A percentile compares a stretch with the other conserved stretches of the same genome.
These are phyloP conservation scores for Xylariales sp. DNA, from an alignment of 2,329 filamentous ascomycete species.

Conservation along the genomic window DNA sequence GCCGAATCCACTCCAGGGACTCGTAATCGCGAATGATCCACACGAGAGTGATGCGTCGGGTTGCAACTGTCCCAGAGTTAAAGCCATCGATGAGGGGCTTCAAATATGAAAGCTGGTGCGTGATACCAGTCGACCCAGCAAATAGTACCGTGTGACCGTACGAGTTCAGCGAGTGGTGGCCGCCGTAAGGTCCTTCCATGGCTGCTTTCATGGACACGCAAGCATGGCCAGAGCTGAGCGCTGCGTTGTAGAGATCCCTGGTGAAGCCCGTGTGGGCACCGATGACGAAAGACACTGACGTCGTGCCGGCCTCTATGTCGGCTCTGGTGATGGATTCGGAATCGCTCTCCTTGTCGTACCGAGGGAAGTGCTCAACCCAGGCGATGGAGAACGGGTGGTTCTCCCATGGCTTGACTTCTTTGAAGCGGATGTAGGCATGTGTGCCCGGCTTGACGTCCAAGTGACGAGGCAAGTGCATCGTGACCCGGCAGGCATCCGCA, in stretches of 20 bases:
- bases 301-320: constrained; percentile 29
- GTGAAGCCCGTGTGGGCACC: constrained; percentile 88
- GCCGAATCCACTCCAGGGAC: constrained; percentile 87
- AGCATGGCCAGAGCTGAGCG: constrained; percentile 45
- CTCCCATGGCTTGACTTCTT: constrained; percentile 62
- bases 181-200: constrained; percentile 86
- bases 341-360: constrained; percentile 30
- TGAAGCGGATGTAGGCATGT: constrained; percentile 71
- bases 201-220: constrained; percentile 64
- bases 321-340: constrained; percentile 30
- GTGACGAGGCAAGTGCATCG: constrained; percentile 63
- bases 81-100: constrained; percentile 69
- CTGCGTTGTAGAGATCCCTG: constrained; percentile 70
- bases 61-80: constrained; percentile 69
- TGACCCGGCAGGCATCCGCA: constrained; percentile 66
- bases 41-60: constrained; percentile 75
- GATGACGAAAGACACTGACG: constrained; percentile 74
- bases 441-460: constrained; percentile 65
- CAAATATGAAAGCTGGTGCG: constrained; percentile 87
- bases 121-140: constrained; percentile 90
- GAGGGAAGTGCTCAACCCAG: constrained; percentile 59
- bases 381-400: constrained; percentile 76
- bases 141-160: constrained; percentile 91
- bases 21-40: constrained; percentile 92
- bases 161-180: constrained; percentile 79